Evolutionary conservation across 139 green algal genomes (phyloP).

Genomic region (Tetradesmus lagerheimii): DNA sequence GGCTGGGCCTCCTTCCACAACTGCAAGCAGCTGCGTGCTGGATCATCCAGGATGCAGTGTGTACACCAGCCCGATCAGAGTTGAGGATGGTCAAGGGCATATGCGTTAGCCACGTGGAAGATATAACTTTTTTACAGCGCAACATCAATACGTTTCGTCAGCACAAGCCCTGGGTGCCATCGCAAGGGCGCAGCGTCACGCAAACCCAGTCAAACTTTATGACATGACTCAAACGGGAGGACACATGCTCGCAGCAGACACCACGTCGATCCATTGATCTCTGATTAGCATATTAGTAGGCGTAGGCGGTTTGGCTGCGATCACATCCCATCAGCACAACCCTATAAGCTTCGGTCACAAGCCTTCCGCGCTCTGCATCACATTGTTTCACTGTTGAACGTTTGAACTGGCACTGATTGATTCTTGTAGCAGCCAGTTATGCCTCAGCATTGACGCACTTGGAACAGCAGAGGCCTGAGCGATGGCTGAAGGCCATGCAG

Average conservation of each 20-base stretch:
- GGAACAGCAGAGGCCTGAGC: slow-evolving; percentile 8
- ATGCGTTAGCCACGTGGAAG: too few species aligned
- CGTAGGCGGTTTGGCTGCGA: not conserved
- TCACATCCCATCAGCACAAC: not conserved
- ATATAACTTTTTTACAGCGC: too few species aligned
- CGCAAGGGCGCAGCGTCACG: not conserved
- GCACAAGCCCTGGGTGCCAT: too few species aligned
- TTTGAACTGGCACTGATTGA: not conserved
- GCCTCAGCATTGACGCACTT: not conserved
- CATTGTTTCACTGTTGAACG: not conserved
- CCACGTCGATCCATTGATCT: not conserved
- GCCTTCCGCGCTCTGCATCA: not conserved
- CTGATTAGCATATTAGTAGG: not conserved
- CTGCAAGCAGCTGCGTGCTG: too few species aligned
- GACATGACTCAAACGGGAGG: not conserved
- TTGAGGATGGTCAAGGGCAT: too few species aligned
- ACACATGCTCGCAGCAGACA: not conserved
- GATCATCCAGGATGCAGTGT: too few species aligned
- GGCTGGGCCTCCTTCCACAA: too few species aligned
- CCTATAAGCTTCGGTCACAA: not conserved
- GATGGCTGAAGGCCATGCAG: slow-evolving; percentile 14
- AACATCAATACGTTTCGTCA: too few species aligned
- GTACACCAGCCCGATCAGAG: too few species aligned
- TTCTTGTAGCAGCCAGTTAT: not conserved
- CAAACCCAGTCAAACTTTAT: not conserved